These are phyloP conservation scores for Cercophora newfieldiana DNA, from an alignment of 495 filamentous ascomycete genomes.

Conservation along the genomic window DNA sequence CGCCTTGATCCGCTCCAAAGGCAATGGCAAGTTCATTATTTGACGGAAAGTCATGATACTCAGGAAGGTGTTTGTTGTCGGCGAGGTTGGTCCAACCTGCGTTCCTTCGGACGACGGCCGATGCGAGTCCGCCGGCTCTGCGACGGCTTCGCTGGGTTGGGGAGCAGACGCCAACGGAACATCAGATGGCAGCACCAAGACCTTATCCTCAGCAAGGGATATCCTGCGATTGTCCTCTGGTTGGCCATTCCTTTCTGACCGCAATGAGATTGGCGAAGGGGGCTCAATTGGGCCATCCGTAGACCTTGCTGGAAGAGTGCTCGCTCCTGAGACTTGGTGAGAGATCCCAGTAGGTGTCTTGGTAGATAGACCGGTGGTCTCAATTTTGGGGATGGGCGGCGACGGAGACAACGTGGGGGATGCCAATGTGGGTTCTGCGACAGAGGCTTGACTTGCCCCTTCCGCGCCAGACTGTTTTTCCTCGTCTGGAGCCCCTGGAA, in stretches of 20 bases:
- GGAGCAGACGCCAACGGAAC: conserved; percentile 31
- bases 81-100: neutral
- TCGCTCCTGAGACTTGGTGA: conserved; percentile 40
- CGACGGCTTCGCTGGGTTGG: conserved; percentile 29
- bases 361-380: neutral
- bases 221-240: conserved; percentile 20
- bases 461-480: neutral
- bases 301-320: conserved; percentile 32
- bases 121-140: conserved; percentile 36
- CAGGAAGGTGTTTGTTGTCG: conserved; percentile 7
- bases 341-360: conserved; percentile 23
- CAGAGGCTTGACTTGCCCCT: conserved; percentile 3
- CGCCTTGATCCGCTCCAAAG: conserved; percentile 64
- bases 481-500: conserved; percentile 12
- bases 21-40: conserved; percentile 63
- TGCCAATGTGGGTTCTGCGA: conserved; percentile 8
- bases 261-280: conserved; percentile 38
- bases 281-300: conserved; percentile 29
- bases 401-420: neutral
- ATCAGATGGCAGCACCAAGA: conserved; percentile 31
- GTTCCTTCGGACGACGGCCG: conserved; percentile 20
- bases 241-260: conserved; percentile 20
- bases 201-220: conserved; percentile 49
- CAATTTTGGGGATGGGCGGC: conserved; percentile 1
- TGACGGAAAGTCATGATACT: conserved; percentile 65